A percentile compares a stretch with the other conserved stretches of the same genome.
Evolutionary conservation across 257 asterid species (phyloP).

Genomic region (Oldenlandia corymbosa): DNA sequence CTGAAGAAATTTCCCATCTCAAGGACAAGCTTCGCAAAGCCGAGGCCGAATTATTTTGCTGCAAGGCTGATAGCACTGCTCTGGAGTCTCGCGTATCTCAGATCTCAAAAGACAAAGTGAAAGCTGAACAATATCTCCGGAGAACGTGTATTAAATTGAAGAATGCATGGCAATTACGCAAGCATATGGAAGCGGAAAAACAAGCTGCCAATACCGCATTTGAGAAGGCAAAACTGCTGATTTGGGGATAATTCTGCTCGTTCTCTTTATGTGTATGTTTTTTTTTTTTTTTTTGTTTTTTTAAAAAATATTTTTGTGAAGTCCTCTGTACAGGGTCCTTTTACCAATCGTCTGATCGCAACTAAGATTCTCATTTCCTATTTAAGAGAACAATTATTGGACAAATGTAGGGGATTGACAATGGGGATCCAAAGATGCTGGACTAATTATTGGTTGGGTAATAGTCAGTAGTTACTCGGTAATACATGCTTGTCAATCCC

Average conservation of each 20-base stretch:
- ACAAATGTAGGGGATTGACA: no score
- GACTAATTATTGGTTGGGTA: no score
- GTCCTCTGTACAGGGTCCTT: no score
- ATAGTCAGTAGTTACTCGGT: no score
- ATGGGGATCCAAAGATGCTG: no score
- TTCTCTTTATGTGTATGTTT: neutral
- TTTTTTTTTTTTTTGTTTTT: no score
- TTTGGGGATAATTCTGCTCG: constrained; percentile 20
- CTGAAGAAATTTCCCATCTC: constrained; percentile 23
- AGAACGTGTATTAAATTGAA: constrained; percentile 27
- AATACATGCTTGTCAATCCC: no score
- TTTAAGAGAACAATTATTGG: no score
- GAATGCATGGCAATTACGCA: constrained; percentile 21
- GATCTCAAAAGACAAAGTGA: constrained; percentile 21
- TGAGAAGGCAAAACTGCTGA: constrained; percentile 30
- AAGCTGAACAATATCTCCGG: constrained; percentile 20
- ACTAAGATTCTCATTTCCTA: no score
- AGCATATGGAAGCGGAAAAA: constrained; percentile 26
- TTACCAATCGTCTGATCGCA: no score
- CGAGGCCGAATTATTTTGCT: constrained; percentile 28
- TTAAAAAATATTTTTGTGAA: no score
- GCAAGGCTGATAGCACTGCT: constrained; percentile 22
- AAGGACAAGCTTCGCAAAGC: constrained; percentile 29
- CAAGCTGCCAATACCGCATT: constrained; percentile 42
- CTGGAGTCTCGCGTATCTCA: constrained; percentile 20